Evolutionary conservation across 2,329 filamentous ascomycete species (phyloP).

Genomic region (Periglandula ipomoeae): DNA sequence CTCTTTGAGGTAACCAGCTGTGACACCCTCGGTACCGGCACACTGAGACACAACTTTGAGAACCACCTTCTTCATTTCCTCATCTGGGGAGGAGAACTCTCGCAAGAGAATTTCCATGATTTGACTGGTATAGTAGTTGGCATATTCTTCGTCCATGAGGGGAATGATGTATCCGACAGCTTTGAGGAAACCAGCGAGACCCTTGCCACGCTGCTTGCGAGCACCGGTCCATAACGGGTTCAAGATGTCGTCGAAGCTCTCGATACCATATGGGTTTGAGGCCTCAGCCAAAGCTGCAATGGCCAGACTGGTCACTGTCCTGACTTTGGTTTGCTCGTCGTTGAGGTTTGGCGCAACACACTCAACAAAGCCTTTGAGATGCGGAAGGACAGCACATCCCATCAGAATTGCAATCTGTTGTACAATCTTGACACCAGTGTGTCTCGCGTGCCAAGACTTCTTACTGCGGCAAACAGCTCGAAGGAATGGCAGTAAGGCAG

Average conservation of each 20-base stretch:
- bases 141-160: conserved; percentile 98
- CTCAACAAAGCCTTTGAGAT: conserved; percentile 91
- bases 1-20: conserved; percentile 88
- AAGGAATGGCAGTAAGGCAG: conserved; percentile 87
- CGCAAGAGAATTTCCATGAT: conserved; percentile 98
- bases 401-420: conserved; percentile 98
- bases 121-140: conserved; percentile 96
- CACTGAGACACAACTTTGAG: conserved; percentile 96
- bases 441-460: conserved; percentile 96
- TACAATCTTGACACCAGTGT: conserved; percentile 98
- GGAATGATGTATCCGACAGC: conserved; percentile 97
- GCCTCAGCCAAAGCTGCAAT: conserved; percentile 94
- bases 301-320: conserved; percentile 89
- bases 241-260: conserved; percentile 95
- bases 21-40: conserved; percentile 88
- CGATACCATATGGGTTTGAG: conserved; percentile 96
- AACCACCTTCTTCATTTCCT: conserved; percentile 99
- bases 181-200: conserved; percentile 90
- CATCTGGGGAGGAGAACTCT: conserved; percentile 93
- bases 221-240: conserved; percentile 97
- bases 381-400: conserved; percentile 92
- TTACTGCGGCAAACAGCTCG: conserved; percentile 94
- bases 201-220: conserved; percentile 92
- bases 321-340: conserved; percentile 95
- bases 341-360: conserved; percentile 94